Percentiles rank a stretch among this genome's conserved stretches.
phyloP scores from a whole-genome alignment of 2,329 filamentous ascomycete species.

The Aspergillus amoenus region DNA sequence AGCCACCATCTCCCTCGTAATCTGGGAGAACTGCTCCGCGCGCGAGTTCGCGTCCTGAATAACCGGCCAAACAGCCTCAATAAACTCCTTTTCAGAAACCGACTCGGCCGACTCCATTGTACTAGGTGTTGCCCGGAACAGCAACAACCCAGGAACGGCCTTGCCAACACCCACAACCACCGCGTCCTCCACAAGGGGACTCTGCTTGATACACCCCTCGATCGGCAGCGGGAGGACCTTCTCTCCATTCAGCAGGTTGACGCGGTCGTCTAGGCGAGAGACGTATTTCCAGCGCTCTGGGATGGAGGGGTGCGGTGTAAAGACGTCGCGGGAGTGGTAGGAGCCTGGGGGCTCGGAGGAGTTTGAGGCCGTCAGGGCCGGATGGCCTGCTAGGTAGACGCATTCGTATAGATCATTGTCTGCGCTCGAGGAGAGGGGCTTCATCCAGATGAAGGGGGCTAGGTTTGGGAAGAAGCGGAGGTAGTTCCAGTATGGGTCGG shows the following conservation, averaged over 20 bases:
- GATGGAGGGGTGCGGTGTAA: constrained; percentile 31
- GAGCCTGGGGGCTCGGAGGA: constrained; percentile 33
- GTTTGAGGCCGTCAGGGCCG: constrained; percentile 33
- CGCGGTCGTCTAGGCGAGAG: constrained; percentile 32
- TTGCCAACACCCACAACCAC: constrained; percentile 31
- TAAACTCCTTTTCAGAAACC: constrained; percentile 30
- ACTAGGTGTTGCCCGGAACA: constrained; percentile 21
- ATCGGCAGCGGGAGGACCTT: constrained; percentile 36
- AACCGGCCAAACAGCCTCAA: constrained; percentile 39
- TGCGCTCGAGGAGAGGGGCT: constrained; percentile 21
- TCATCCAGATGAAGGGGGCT: constrained; percentile 39
- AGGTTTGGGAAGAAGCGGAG: constrained; percentile 41
- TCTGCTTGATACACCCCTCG: constrained; percentile 33
- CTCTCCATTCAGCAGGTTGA: constrained; percentile 34
- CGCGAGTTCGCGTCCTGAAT: constrained; percentile 41
- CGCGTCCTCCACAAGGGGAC: constrained; percentile 30
- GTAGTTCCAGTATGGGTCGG: constrained; percentile 46
- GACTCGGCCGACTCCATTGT: no score
- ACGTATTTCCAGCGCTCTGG: constrained; percentile 34
- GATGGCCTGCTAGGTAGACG: constrained; percentile 32
- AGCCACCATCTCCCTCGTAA: constrained; percentile 43
- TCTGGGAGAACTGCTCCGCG: constrained; percentile 46
- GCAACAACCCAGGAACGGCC: constrained; percentile 28
- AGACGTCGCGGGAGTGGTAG: constrained; percentile 35
- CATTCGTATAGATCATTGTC: constrained; percentile 27